These are phyloP conservation scores for Clonostachys rosea DNA, from an alignment of 2,329 filamentous ascomycete genomes.

Conservation along the genomic window DNA sequence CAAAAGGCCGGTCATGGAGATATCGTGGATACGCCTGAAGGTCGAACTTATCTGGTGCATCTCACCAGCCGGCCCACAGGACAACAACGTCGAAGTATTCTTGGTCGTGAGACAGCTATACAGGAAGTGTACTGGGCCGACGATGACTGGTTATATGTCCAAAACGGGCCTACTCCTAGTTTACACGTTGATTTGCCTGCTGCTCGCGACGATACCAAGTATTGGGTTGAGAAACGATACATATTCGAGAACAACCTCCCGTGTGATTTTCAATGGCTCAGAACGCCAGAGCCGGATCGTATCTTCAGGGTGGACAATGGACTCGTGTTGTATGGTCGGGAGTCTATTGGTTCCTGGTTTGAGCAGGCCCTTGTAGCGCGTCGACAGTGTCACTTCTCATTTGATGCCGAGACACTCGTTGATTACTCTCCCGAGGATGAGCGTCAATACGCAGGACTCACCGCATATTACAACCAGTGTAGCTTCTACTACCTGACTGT, in stretches of 20 bases:
- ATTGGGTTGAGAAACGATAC: constrained; percentile 45
- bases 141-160: constrained; percentile 60
- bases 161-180: constrained; percentile 50
- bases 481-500: constrained; percentile 63
- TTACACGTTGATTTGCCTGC: constrained; percentile 46
- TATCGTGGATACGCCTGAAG: constrained; percentile 47
- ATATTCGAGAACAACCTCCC: constrained; percentile 38
- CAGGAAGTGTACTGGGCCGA: constrained; percentile 55
- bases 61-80: constrained; percentile 45
- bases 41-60: constrained; percentile 48
- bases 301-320: constrained; percentile 36
- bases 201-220: constrained; percentile 34
- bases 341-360: constrained; percentile 53
- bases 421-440: constrained; percentile 52
- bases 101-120: constrained; percentile 51
- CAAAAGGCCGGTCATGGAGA: constrained; percentile 50
- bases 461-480: constrained; percentile 58
- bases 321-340: constrained; percentile 45
- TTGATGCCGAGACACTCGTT: constrained; percentile 52
- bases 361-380: constrained; percentile 52
- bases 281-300: constrained; percentile 48
- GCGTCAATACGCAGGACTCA: constrained; percentile 55
- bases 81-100: constrained; percentile 44
- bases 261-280: constrained; percentile 52
- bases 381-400: constrained; percentile 54